Percentiles rank a stretch among this genome's conserved stretches.
phyloP scores from a whole-genome alignment of 192 early-diverging fungal species.

The Phlyctochytrium bullatum region DNA sequence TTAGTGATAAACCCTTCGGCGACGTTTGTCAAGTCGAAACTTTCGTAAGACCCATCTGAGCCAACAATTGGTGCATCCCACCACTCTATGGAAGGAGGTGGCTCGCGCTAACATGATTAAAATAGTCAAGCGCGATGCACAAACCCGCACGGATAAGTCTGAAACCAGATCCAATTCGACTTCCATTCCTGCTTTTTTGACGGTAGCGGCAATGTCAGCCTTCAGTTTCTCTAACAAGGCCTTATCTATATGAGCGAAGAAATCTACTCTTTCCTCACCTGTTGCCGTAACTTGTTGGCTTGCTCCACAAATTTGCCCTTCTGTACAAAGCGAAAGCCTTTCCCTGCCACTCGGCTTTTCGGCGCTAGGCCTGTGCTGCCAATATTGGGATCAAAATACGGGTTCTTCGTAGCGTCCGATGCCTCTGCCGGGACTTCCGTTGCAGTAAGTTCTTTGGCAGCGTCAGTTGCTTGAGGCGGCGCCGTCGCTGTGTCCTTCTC shows the following conservation, averaged over 20 bases:
- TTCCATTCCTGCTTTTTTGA: slow-evolving; percentile 72
- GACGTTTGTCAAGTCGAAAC: slow-evolving; percentile 42
- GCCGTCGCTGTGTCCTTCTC: not conserved
- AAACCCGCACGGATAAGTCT: slow-evolving; percentile 63
- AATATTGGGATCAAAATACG: slow-evolving; percentile 80
- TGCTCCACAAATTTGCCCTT: slow-evolving; percentile 78
- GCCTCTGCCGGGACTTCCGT: slow-evolving; percentile 48
- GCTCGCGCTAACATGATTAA: slow-evolving; percentile 54
- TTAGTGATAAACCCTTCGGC: slow-evolving; percentile 57
- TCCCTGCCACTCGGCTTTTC: slow-evolving; percentile 38
- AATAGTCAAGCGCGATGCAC: slow-evolving; percentile 11
- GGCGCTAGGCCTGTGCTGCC: slow-evolving; percentile 33
- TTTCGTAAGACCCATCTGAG: slow-evolving; percentile 68
- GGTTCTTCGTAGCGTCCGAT: slow-evolving; percentile 75
- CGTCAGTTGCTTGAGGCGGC: slow-evolving; percentile 37
- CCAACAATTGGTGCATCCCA: slow-evolving; percentile 88
- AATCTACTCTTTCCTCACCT: slow-evolving; percentile 44
- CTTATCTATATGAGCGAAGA: slow-evolving; percentile 21
- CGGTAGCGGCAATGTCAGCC: slow-evolving; percentile 67
- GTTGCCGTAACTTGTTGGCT: slow-evolving; percentile 77
- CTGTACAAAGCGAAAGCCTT: slow-evolving; percentile 73
- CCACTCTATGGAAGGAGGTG: slow-evolving; percentile 88
- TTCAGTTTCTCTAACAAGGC: slow-evolving; percentile 72
- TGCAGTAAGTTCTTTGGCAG: slow-evolving; percentile 51
- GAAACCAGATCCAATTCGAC: slow-evolving; percentile 70